These are phyloP conservation scores for Lentithecium fluviatile DNA, from an alignment of 495 filamentous ascomycete genomes.

Conservation along the genomic window DNA sequence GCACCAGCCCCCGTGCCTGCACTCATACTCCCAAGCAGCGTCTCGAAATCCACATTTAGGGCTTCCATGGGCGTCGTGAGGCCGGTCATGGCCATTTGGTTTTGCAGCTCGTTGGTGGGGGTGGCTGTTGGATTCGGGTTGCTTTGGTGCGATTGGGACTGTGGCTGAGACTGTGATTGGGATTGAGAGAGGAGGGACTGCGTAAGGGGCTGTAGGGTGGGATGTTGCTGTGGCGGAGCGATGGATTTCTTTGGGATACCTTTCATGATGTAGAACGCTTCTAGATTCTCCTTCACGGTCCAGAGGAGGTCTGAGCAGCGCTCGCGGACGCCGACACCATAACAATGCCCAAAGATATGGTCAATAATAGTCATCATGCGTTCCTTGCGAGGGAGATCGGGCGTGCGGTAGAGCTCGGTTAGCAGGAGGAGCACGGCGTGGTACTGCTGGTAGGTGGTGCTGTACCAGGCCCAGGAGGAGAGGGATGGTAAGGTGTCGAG, in stretches of 20 bases:
- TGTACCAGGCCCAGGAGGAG: slow-evolving; percentile 36
- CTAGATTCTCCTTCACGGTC: slow-evolving; percentile 36
- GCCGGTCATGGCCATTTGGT: not conserved
- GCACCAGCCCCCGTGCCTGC: not conserved
- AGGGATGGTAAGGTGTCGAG: slow-evolving; percentile 36
- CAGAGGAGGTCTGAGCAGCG: slow-evolving; percentile 33
- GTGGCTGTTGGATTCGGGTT: no score
- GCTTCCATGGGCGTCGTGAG: slow-evolving; percentile 19
- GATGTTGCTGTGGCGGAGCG: not conserved
- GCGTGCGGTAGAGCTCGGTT: slow-evolving; percentile 33
- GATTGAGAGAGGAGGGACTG: not conserved
- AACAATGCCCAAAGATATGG: slow-evolving; percentile 38
- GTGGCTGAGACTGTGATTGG: not conserved
- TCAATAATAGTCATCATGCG: slow-evolving; percentile 37
- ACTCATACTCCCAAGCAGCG: slow-evolving; percentile 13
- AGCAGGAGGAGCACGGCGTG: slow-evolving; percentile 33
- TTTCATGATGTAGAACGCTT: slow-evolving; percentile 33
- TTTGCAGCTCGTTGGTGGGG: not conserved
- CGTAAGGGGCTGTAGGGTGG: slow-evolving; percentile 4
- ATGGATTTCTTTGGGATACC: slow-evolving; percentile 20
- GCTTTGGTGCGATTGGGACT: no score
- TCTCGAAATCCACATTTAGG: slow-evolving; percentile 27
- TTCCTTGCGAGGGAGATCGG: slow-evolving; percentile 30
- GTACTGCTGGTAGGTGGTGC: slow-evolving; percentile 37
- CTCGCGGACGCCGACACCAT: slow-evolving; percentile 33